phyloP scores from a whole-genome alignment of 257 asterid genomes.

The Nicotiana undulata region DNA sequence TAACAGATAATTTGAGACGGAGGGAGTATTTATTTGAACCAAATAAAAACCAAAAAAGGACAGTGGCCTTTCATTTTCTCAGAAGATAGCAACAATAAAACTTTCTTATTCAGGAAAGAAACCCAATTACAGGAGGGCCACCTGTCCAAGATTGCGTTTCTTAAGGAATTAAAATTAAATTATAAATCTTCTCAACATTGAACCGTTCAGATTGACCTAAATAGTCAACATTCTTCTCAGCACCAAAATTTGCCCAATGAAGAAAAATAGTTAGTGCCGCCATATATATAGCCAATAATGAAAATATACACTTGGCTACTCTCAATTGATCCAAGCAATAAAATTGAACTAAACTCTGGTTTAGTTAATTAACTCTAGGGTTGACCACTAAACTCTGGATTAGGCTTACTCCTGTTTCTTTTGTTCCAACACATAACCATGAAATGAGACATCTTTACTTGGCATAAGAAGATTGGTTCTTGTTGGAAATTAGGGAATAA shows the following conservation, averaged over 20 bases:
- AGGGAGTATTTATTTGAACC: no score
- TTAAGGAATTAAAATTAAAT: not conserved
- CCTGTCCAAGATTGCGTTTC: not conserved
- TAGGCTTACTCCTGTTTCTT: slow-evolving; percentile 38
- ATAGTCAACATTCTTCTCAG: slow-evolving; percentile 24
- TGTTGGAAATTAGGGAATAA: slow-evolving; percentile 12
- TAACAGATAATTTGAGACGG: no score
- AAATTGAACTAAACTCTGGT: slow-evolving; percentile 18
- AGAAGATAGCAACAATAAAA: not conserved
- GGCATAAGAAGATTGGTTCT: slow-evolving; percentile 13
- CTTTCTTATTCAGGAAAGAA: slow-evolving; percentile 1
- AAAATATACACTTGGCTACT: not conserved
- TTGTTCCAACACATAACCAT: slow-evolving; percentile 44
- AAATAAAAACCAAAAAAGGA: not conserved
- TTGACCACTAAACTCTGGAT: slow-evolving; percentile 32
- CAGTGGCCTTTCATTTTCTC: not conserved
- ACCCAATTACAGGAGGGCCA: slow-evolving; percentile 3
- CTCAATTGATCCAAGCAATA: slow-evolving; percentile 1
- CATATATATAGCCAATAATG: not conserved
- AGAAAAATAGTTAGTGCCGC: slow-evolving; percentile 28
- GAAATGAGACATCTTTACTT: slow-evolving; percentile 32
- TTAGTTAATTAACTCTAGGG: slow-evolving; percentile 39
- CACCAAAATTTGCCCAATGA: slow-evolving; percentile 10
- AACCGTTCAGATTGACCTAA: not conserved
- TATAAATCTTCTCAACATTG: not conserved